Percentiles rank a stretch among this genome's conserved stretches.
phyloP scores from a whole-genome alignment of 176 grass and related monocot species.

The Elymus sibiricus region DNA sequence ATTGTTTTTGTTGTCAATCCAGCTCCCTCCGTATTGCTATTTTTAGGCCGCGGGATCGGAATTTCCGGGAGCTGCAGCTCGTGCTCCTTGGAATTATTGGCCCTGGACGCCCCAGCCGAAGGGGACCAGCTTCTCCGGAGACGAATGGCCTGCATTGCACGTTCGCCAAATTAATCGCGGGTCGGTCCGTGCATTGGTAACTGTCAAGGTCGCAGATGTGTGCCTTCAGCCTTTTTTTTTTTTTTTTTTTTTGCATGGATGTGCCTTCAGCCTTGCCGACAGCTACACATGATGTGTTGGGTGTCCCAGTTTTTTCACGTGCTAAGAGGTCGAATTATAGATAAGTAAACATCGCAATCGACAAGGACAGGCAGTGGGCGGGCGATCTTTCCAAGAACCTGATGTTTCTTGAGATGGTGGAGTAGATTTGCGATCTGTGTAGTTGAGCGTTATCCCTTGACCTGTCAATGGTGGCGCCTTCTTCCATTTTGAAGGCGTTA shows the following conservation, averaged over 20 bases:
- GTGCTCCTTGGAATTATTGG: not conserved
- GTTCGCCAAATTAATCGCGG: not conserved
- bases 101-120: not conserved
- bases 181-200: too few relatives aligned
- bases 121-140: not conserved
- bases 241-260: too few relatives aligned
- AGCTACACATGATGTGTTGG: not conserved
- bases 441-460: not conserved
- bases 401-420: not conserved
- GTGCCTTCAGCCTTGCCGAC: not conserved
- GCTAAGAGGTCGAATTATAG: too few relatives aligned
- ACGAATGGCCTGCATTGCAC: slow-evolving; percentile 4
- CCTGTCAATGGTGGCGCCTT: not conserved
- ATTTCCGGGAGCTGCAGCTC: not conserved
- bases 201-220: not conserved
- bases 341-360: not conserved
- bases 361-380: not conserved
- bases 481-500: not conserved
- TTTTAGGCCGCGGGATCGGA: not conserved
- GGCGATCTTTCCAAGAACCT: not conserved
- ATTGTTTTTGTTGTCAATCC: not conserved
- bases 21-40: not conserved
- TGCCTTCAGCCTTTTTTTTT: not conserved
- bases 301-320: not conserved
- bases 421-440: not conserved